These are phyloP conservation scores for Allium cepa DNA, from an alignment of 106 monocot genomes.

Conservation along the genomic window DNA sequence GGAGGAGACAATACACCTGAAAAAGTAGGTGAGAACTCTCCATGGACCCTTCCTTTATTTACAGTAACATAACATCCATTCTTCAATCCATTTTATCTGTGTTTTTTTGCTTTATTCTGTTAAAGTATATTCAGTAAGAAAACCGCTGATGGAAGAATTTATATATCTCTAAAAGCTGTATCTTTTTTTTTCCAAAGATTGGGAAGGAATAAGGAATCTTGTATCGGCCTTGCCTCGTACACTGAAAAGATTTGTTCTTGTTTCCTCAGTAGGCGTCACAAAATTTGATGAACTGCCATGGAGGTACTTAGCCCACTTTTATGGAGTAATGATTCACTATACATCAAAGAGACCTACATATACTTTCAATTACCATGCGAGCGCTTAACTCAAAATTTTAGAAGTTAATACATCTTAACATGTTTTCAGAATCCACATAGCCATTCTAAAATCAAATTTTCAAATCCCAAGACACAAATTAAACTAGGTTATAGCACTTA, in stretches of 20 bases:
- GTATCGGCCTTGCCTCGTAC: conserved; percentile 58
- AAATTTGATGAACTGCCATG: conserved; percentile 83
- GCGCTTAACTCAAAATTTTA: no score
- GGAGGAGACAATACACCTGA: conserved; percentile 95
- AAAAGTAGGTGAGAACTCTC: conserved; percentile 60
- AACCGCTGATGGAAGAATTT: background rate
- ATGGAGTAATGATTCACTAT: no score
- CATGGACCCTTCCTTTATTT: background rate
- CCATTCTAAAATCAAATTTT: no score
- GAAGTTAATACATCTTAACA: background rate
- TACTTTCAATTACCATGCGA: no score
- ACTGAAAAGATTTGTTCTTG: conserved; percentile 73
- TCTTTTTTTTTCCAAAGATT: conserved; percentile 43
- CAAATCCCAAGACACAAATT: no score
- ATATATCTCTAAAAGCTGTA: background rate
- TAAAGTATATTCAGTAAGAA: background rate
- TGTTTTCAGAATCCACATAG: conserved; percentile 1
- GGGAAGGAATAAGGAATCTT: conserved; percentile 83
- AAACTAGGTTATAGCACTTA: no score
- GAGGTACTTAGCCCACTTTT: conserved; percentile 36
- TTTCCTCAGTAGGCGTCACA: conserved; percentile 91
- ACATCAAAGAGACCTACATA: no score
- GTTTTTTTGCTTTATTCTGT: background rate
- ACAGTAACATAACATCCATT: background rate
- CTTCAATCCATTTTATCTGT: background rate